A percentile compares a stretch with the other conserved stretches of the same genome.
phyloP scores from a whole-genome alignment of 78 protist genomes.

The Polysphondylium violaceum region DNA sequence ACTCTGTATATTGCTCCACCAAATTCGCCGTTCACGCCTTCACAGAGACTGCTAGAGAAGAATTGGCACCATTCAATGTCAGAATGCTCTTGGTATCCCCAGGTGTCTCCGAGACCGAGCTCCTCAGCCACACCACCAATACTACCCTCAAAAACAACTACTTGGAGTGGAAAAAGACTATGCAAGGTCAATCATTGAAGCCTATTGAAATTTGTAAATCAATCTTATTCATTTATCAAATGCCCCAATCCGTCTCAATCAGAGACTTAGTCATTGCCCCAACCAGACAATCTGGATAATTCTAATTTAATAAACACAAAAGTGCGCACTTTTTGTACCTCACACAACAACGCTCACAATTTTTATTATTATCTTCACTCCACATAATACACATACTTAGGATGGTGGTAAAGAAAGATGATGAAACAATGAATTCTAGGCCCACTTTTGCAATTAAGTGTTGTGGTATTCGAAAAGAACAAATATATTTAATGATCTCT shows the following conservation, averaged over 20 bases:
- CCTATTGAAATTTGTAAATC: constrained; percentile 13
- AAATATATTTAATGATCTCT: no score
- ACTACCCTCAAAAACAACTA: constrained; percentile 5
- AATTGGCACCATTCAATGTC: constrained; percentile 27
- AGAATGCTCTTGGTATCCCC: constrained; percentile 38
- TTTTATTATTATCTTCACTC: no score
- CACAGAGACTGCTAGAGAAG: constrained; percentile 59
- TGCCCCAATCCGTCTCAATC: constrained; percentile 45
- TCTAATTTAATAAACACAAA: neutral
- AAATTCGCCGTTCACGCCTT: constrained; percentile 59
- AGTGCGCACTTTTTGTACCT: no score
- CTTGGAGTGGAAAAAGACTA: constrained; percentile 11
- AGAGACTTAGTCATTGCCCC: constrained; percentile 44
- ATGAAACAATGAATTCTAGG: no score
- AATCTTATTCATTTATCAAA: constrained; percentile 11
- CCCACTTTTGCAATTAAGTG: no score
- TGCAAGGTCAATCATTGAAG: constrained; percentile 45
- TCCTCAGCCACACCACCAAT: constrained; percentile 32
- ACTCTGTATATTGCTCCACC: constrained; percentile 54
- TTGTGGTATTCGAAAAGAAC: no score
- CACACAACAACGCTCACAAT: no score
- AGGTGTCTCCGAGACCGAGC: constrained; percentile 62
- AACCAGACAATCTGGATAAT: constrained; percentile 46
- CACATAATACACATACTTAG: no score
- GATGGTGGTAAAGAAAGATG: no score